phyloP scores from a whole-genome alignment of 179 eudicot species.

The Actinidia polygama region DNA sequence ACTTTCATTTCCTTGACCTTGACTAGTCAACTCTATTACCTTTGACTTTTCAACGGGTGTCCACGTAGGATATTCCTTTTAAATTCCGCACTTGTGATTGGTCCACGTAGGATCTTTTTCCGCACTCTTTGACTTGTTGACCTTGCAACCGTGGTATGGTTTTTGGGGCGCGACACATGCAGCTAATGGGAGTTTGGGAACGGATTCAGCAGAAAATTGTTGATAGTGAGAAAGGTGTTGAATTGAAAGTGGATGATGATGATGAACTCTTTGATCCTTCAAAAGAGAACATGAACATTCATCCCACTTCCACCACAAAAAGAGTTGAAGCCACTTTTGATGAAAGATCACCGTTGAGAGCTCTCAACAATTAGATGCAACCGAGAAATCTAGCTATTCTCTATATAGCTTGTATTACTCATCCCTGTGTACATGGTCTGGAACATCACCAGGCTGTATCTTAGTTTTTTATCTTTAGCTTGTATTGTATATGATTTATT shows the following conservation, averaged over 20 bases:
- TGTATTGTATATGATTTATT: not conserved
- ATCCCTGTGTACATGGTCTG: not conserved
- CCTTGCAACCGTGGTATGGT: constrained; percentile 46
- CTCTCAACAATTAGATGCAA: constrained; percentile 52
- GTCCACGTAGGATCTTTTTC: constrained; percentile 67
- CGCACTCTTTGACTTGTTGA: too few species aligned
- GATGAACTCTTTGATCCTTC: constrained; percentile 32
- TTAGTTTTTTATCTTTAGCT: not conserved
- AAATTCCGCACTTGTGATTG: not conserved
- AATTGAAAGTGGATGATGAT: constrained; percentile 12
- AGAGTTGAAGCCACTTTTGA: constrained; percentile 43
- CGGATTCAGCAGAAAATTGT: constrained; percentile 40
- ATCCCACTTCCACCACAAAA: constrained; percentile 30
- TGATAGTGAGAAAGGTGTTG: not conserved
- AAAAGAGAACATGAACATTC: constrained; percentile 42
- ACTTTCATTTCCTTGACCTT: too few species aligned
- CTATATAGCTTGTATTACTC: constrained; percentile 4
- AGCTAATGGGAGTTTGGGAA: constrained; percentile 47
- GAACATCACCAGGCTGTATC: not conserved
- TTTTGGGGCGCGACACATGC: too few species aligned
- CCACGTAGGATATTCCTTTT: too few species aligned
- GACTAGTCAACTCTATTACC: too few species aligned
- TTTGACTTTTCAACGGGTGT: too few species aligned
- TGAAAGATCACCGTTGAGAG: constrained; percentile 71
- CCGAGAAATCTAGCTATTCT: constrained; percentile 11